Base-by-base conservation (phyloP, 805 yeast genomes). In the Zygosaccharomyces bisporus region DNA sequence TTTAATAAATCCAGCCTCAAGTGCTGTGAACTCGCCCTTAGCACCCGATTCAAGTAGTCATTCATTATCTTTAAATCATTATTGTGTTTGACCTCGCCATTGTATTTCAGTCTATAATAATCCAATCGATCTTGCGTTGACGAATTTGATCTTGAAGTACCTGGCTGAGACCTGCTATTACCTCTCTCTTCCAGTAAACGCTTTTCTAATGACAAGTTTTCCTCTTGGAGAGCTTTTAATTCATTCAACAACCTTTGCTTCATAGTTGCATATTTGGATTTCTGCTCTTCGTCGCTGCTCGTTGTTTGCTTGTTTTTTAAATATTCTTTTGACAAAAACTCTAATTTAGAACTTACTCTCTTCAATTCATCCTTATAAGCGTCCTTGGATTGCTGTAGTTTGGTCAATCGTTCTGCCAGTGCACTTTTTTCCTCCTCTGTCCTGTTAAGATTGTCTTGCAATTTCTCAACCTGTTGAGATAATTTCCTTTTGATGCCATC, bases 31-130 rank as follows among this genome's bases (percentile, higher is more conserved):
- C 63, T 53, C 14, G 63, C 61, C 27, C 54, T 53, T 30, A 64
- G 41, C 8, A 64, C 62, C 14, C 59, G 56, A 40, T 62, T 59
- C 40, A 63, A 43, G 37, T 65, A 64, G 14, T 59, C 60, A 29
- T 62, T 63, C 53, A 62, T 55, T 14, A 61, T 57, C 10, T 48
- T 56, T 21, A 63, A 39, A 40, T 62, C 68, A 41, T 61, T 61
- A 42, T 60, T 65, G 29, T 56, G 60, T 39, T 50, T 53, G 4
- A 56, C 60, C 41, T 64, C 68, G n/a, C 45, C 54, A 37, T 60
- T 51, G 34, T 60, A 65, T 39, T 56, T 59, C 31, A 62, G 44
- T 36, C 55, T 58, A 43, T 63, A 63, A 42, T 57, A 62, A 46
- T 62, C 66, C 12, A 53, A 41, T 13, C 50, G 49, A 46, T 60